phyloP scores from a whole-genome alignment of 108 stramenopile genomes.

The Heterococcus sp. region DNA sequence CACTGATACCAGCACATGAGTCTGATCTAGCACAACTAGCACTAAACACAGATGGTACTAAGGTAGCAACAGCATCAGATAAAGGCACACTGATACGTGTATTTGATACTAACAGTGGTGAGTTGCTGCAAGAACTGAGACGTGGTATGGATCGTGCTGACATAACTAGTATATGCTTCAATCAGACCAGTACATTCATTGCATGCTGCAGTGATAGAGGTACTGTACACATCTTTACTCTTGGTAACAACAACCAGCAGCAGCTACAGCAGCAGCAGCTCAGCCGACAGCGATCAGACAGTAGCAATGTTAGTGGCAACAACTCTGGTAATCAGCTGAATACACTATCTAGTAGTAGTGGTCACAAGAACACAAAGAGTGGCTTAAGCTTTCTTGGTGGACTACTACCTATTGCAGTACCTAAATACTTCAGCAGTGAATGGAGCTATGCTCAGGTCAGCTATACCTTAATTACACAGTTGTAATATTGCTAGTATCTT shows the following conservation, averaged over 20 bases:
- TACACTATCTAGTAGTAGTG: neutral
- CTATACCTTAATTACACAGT: no score
- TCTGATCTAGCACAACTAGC: slow-evolving; percentile 71
- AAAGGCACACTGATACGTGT: slow-evolving; percentile 92
- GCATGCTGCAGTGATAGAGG: slow-evolving; percentile 90
- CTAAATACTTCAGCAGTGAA: slow-evolving; percentile 1
- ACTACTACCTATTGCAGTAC: neutral
- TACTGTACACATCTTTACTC: slow-evolving; percentile 80
- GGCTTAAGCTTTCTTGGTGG: neutral
- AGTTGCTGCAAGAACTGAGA: slow-evolving; percentile 76
- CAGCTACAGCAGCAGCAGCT: neutral
- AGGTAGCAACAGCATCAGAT: slow-evolving; percentile 82
- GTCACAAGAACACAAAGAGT: neutral
- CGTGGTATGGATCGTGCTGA: slow-evolving; percentile 87
- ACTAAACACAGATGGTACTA: slow-evolving; percentile 77
- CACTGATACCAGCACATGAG: slow-evolving; percentile 90
- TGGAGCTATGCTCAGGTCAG: slow-evolving; percentile 13
- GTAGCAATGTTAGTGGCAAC: neutral
- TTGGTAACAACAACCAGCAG: slow-evolving; percentile 1
- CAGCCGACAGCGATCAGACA: neutral
- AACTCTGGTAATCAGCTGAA: neutral
- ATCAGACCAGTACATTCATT: slow-evolving; percentile 73
- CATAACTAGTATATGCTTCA: slow-evolving; percentile 83
- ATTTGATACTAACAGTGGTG: slow-evolving; percentile 60
- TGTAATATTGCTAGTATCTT: no score